Evolutionary conservation across 768 basidiomycete species (phyloP), one percentile per base, ranked within the genome.

Genomic region (Phaeotremella skinneri): DNA sequence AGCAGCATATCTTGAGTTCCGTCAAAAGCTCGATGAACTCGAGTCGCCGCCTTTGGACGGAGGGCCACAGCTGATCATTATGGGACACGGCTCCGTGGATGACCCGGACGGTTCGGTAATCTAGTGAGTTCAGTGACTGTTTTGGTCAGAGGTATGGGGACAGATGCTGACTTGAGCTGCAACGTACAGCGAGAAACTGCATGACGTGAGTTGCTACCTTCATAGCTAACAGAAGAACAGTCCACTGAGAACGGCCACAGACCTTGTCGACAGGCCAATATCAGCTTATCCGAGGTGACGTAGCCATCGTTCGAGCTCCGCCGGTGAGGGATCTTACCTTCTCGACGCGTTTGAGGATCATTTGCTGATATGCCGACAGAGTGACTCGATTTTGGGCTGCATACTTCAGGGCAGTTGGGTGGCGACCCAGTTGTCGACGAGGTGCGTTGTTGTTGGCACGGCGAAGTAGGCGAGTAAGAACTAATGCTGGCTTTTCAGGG

Each of bases 21-120:
- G 91, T 67, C 79, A 83, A 60, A 80, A 86, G 25, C 81, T 91
- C 62, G 67, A 73, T 31, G 52, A 68, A 39, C 52, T 56, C 23
- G 49, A 56, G 39, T 52, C 52, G 14, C 56, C 62, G 0, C 61
- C 62, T 17, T 50, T 58, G 4, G 68, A 68, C 25, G 64, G 66
- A 20, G 62, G 66, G 1, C 77, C 79, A 30, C 76, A 76, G 61
- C 59, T 79, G 27, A 72, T 79, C 61, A 68, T 79, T 27, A 75
- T 76, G 75, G 92, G 92, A 21, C 92, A 96, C 74, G 91, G 91
- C 54, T 88, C 88, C 26, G 90, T 96, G 59, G 92, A 96, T 67
- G 92, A 96, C 77, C 92, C 91, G 16, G 91, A 96, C 80, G 91
- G 91, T 27, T 63, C 70, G 0, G 49, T 61, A 17, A 70, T 75